phyloP scores from a whole-genome alignment of 305 asterid genomes.

The Striga hermonthica region DNA sequence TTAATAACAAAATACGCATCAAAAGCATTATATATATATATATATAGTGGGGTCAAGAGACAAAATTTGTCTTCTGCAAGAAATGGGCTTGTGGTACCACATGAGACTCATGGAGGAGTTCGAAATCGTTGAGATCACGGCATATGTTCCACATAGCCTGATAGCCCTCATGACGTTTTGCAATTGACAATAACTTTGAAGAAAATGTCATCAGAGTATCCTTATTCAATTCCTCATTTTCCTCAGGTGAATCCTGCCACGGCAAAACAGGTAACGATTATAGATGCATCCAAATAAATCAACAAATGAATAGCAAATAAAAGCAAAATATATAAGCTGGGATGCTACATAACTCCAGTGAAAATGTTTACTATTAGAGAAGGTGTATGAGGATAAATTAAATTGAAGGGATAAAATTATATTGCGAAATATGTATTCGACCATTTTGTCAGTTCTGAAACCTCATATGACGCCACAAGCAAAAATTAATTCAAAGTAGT shows the following conservation, averaged over 20 bases:
- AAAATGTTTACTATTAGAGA: background rate
- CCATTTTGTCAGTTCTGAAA: conserved; percentile 27
- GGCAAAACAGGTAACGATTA: conserved; percentile 25
- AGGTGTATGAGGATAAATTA: background rate
- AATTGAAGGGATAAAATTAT: conserved; percentile 11
- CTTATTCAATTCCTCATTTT: conserved; percentile 46
- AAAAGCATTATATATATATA: background rate
- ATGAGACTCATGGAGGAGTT: conserved; percentile 73
- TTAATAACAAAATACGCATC: background rate
- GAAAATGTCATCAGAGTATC: conserved; percentile 54
- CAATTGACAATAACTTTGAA: conserved; percentile 66
- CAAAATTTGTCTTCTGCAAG: conserved; percentile 15
- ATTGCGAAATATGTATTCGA: conserved; percentile 14
- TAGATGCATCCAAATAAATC: conserved; percentile 24
- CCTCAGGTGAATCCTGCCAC: conserved; percentile 57
- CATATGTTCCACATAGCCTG: conserved; percentile 84
- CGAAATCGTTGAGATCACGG: conserved; percentile 63
- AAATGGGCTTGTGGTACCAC: conserved; percentile 30
- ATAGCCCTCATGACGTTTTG: conserved; percentile 84
- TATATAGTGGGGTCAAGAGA: background rate
- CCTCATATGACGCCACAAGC: conserved; percentile 19
- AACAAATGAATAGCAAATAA: background rate
- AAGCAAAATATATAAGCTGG: conserved; percentile 16
- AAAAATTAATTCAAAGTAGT: conserved; percentile 28
- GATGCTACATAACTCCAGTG: background rate